Evolutionary conservation across 202 grass and related monocot genomes (phyloP).

Genomic region (Schoenoplectus triqueter): DNA sequence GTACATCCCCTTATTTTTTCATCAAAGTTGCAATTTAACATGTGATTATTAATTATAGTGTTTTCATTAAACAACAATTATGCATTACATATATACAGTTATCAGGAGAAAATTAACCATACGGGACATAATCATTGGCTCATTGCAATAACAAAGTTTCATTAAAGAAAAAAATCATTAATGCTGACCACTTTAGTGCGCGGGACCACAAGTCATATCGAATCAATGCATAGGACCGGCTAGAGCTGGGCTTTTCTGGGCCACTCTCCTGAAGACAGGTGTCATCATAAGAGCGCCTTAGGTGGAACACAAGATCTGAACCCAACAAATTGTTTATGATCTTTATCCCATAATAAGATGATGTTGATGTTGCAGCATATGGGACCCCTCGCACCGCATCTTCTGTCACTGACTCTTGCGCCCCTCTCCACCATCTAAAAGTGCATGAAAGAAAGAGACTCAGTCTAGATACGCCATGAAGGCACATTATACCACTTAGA

Average conservation of each 20-base stretch:
- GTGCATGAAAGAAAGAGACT: conserved; percentile 26
- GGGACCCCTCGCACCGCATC: conserved; percentile 53
- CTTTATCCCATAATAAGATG: conserved; percentile 83
- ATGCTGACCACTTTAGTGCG: conserved; percentile 59
- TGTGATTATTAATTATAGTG: not conserved
- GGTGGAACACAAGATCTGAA: conserved; percentile 90
- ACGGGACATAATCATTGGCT: not conserved
- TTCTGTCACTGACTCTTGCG: conserved; percentile 57
- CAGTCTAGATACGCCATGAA: conserved; percentile 23
- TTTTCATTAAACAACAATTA: not conserved
- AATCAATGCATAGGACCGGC: conserved; percentile 78
- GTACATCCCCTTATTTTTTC: too few species aligned
- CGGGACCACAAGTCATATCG: conserved; percentile 64
- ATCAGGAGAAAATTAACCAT: not conserved
- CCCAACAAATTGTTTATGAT: conserved; percentile 85
- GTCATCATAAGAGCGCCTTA: conserved; percentile 57
- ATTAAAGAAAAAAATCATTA: not conserved
- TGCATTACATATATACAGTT: not conserved
- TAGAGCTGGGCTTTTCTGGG: conserved; percentile 24
- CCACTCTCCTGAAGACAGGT: not conserved
- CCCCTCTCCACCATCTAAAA: conserved; percentile 86
- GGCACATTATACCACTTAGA: not conserved
- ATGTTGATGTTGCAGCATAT: conserved; percentile 62
- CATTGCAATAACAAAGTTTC: not conserved
- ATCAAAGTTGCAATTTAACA: not conserved